Evolutionary conservation across 306 rosid genomes (phyloP).

Genomic region (Geum urbanum): DNA sequence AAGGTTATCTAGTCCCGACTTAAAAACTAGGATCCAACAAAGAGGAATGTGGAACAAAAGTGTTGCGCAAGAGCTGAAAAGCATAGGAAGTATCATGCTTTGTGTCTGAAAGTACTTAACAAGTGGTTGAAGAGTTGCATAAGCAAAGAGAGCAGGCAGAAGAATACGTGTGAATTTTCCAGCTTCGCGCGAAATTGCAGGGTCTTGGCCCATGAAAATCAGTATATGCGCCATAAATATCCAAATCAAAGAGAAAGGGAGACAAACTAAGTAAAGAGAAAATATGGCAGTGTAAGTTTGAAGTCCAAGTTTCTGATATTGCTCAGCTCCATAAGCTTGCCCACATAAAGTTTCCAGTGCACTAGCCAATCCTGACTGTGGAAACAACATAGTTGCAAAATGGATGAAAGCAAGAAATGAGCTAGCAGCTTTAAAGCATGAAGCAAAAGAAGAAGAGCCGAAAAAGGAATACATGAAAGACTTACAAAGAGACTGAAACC

Average conservation of each 20-base stretch:
- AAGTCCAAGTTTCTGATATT: constrained; percentile 33
- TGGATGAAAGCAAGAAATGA: background rate
- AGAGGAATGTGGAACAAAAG: constrained; percentile 46
- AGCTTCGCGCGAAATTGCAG: constrained; percentile 61
- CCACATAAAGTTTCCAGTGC: constrained; percentile 46
- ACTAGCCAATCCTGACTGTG: constrained; percentile 40
- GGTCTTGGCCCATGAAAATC: constrained; percentile 63
- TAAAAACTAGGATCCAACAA: constrained; percentile 71
- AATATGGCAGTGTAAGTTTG: constrained; percentile 31
- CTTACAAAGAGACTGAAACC: constrained; percentile 26
- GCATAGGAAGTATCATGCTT: constrained; percentile 56
- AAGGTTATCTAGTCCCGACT: constrained; percentile 36
- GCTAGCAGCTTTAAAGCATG: background rate
- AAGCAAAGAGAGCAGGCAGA: constrained; percentile 63
- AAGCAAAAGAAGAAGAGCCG: background rate
- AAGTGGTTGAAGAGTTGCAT: constrained; percentile 53
- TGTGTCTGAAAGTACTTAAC: constrained; percentile 64
- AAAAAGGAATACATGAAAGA: background rate
- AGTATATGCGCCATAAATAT: constrained; percentile 51
- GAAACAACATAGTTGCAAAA: background rate
- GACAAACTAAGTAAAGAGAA: constrained; percentile 45
- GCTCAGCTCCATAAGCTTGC: constrained; percentile 46
- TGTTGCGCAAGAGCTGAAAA: constrained; percentile 38
- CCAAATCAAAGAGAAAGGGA: constrained; percentile 65
- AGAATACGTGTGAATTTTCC: constrained; percentile 54